phyloP scores from a whole-genome alignment of 2,329 filamentous ascomycete species.

The Paecilomyces dactylethromorphus region DNA sequence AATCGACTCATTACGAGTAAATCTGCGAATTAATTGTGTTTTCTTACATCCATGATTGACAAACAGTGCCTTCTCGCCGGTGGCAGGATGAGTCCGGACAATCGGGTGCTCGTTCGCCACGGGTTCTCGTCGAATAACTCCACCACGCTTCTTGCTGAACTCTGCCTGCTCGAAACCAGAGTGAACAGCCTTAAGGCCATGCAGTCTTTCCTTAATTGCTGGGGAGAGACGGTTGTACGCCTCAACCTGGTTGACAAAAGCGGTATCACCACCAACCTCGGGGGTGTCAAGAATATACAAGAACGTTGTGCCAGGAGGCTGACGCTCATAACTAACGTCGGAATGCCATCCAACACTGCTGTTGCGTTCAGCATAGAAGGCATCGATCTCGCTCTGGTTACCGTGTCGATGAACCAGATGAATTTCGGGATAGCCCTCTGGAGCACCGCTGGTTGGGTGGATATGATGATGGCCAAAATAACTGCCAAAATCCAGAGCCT shows the following conservation, averaged over 20 bases:
- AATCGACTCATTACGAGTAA: not conserved
- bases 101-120: constrained; percentile 25
- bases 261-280: constrained; percentile 23
- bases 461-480: constrained; percentile 22
- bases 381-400: not conserved
- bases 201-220: constrained; percentile 18
- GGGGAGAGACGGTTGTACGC: constrained; percentile 22
- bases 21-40: constrained; percentile 2
- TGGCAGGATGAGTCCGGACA: constrained; percentile 27
- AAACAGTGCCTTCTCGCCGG: constrained; percentile 26
- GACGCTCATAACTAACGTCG: constrained; percentile 20
- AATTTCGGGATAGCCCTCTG: constrained; percentile 3
- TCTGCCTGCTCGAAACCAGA: constrained; percentile 20
- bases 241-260: constrained; percentile 19
- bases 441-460: constrained; percentile 4
- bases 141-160: constrained; percentile 8
- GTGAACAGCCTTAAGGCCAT: constrained; percentile 23
- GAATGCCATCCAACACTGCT: constrained; percentile 14
- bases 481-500: constrained; percentile 15
- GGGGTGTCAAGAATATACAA: constrained; percentile 18
- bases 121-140: constrained; percentile 22
- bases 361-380: constrained; percentile 23
- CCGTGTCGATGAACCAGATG: constrained; percentile 2
- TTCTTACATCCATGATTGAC: constrained; percentile 27
- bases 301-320: constrained; percentile 22